Conservation (phyloP, 2,329 filamentous ascomycete genomes). For the Colletotrichum orchidophilum region DNA sequence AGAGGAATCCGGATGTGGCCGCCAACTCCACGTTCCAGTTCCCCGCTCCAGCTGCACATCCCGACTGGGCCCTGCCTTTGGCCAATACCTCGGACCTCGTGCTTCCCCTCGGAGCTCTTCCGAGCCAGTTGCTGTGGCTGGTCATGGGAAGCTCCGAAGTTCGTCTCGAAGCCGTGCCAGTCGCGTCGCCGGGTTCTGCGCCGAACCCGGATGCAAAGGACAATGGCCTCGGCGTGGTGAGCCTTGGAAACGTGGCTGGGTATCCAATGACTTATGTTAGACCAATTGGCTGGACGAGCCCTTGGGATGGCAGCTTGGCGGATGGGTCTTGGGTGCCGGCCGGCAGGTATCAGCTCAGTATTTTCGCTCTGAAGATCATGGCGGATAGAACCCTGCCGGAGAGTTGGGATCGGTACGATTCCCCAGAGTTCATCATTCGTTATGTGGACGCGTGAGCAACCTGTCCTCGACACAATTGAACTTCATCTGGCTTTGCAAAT, state of each 20-base stretch:
- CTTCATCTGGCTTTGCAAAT: no score
- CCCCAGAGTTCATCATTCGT: conserved; percentile 52
- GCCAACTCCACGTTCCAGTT: conserved; percentile 27
- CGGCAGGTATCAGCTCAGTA: conserved; percentile 57
- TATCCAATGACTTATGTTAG: conserved; percentile 19
- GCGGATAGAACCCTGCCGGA: conserved; percentile 24
- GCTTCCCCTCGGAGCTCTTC: conserved; percentile 14
- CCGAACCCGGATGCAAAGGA: neutral
- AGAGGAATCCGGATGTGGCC: neutral
- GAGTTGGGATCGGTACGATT: conserved; percentile 43
- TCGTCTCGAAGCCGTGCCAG: conserved; percentile 24
- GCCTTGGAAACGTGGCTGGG: conserved; percentile 13
- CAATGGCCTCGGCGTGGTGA: conserved; percentile 18
- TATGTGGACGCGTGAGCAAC: conserved; percentile 42
- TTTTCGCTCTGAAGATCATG: conserved; percentile 33
- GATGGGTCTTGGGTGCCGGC: conserved; percentile 58
- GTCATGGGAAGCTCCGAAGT: conserved; percentile 33
- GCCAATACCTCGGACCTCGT: neutral
- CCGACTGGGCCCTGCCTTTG: conserved; percentile 13
- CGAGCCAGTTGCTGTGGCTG: conserved; percentile 24
- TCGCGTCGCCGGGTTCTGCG: neutral
- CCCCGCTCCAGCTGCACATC: neutral
- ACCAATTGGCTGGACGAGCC: conserved; percentile 12
- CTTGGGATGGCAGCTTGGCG: conserved; percentile 57
- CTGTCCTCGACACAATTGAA: no score